Base-by-base conservation (phyloP, 139 green algal genomes). In the Haematococcus sp. region DNA sequence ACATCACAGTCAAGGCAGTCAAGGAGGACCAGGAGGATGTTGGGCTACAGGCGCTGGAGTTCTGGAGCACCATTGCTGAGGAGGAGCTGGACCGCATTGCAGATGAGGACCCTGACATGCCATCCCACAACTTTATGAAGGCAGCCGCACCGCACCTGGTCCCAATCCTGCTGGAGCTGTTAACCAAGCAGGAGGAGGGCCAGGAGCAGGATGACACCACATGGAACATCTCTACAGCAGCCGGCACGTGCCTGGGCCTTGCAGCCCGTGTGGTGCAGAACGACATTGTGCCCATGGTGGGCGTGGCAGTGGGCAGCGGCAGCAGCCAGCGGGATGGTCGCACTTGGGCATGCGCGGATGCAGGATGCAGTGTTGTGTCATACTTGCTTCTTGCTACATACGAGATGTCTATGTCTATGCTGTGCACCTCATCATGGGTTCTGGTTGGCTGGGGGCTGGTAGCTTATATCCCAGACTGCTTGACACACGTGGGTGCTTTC, bases 181-280 rank as follows among this genome's bases (percentile, higher is more conserved):
- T 99, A 2, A 96, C 86, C 33, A 98, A 98, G 88, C 96, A 99
- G 84, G 95, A 99, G 60, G 94, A 98, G 83, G 93, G 86, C 25
- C 86, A 95, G 74, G 89, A 96, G 68, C 78, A 89, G 54, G 95
- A 98, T 19, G 95, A 98, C 25, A 87, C 83, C 23, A 83, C 79
- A 23, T 99, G 96, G 96, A 97, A 95, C 76, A 56, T 97, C 9
- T 78, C 91, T 33, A 96, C 97, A 88, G 94, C 95, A 23, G 87
- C 87, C 0, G 95, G 92, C 66, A 94, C 88, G 1, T 97, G 92
- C 87, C 82, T 99, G n/a, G 86, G 86, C 25, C 87, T 98, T 28
- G 71, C 93, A 20, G 88, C 95, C 1, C 75, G 72, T 13, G 88
- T 87, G 19, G 89, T 92, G 1, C 76, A 79, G 22, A 84, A 98